Percentiles rank a stretch among this genome's conserved stretches.
Conservation (phyloP, 805 yeast species). For the Lachancea cidri region DNA sequence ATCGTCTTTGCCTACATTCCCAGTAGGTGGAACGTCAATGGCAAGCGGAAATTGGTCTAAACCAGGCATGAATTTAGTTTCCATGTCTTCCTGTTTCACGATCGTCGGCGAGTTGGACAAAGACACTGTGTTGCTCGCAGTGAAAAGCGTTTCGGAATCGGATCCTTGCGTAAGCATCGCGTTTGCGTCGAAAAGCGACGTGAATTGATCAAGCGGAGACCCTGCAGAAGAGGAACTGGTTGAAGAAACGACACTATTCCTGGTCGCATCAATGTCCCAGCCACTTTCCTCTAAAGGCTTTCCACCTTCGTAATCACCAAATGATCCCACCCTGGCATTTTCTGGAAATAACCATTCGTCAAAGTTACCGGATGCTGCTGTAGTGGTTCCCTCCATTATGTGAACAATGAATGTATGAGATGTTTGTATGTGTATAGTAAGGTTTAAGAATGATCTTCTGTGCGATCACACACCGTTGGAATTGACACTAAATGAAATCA, state of each 20-base stretch:
- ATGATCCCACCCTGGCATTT: conserved; percentile 1
- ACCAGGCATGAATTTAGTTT: neutral
- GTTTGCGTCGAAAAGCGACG: conserved; percentile 10
- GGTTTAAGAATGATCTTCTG: neutral
- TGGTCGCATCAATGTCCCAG: neutral
- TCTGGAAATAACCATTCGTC: conserved; percentile 11
- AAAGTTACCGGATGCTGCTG: conserved; percentile 3
- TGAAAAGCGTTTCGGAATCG: conserved; percentile 9
- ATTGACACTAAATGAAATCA: neutral
- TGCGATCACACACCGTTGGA: neutral
- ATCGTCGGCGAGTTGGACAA: conserved; percentile 7
- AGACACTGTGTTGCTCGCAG: conserved; percentile 9
- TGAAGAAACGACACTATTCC: conserved; percentile 2
- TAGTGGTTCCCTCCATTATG: conserved; percentile 1
- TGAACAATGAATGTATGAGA: neutral
- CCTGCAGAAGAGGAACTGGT: conserved; percentile 9
- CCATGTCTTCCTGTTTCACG: conserved; percentile 8
- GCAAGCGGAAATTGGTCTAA: conserved; percentile 4
- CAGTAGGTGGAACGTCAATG: neutral
- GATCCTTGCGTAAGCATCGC: conserved; percentile 6
- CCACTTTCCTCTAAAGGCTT: neutral
- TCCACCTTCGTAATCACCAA: conserved; percentile 4
- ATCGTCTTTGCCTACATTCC: conserved; percentile 1
- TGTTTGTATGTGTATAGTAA: neutral
- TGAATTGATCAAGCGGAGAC: conserved; percentile 11